Conservation (phyloP, 2,329 filamentous ascomycete species). For the Aureobasidium sp. region DNA sequence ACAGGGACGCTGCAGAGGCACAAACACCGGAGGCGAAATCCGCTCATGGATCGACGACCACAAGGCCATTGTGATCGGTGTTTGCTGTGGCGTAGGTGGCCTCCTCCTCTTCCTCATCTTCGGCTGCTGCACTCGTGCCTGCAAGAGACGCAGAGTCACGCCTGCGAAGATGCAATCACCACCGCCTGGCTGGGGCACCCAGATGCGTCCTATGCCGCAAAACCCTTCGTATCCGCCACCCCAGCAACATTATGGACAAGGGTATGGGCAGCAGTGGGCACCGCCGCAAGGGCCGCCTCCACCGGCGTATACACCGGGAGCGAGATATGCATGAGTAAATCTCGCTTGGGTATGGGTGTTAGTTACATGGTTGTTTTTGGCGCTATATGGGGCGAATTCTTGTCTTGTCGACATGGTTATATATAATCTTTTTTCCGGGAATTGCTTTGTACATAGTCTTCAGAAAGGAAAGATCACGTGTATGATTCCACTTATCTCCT, state of each 20-base stretch:
- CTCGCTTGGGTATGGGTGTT: not conserved
- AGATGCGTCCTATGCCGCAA: slow-evolving; percentile 6
- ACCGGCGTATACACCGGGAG: not conserved
- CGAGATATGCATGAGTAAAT: not conserved
- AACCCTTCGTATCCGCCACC: not conserved
- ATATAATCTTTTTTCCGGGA: not conserved
- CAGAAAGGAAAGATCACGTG: not conserved
- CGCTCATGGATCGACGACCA: slow-evolving; percentile 67
- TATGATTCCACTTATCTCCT: not conserved
- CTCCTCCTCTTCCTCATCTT: slow-evolving; percentile 62
- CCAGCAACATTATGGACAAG: not conserved
- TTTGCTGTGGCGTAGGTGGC: slow-evolving; percentile 62
- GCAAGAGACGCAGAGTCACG: slow-evolving; percentile 30
- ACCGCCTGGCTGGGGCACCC: slow-evolving; percentile 17
- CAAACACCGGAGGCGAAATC: slow-evolving; percentile 61
- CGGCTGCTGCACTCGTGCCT: slow-evolving; percentile 53
- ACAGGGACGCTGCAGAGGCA: slow-evolving; percentile 64
- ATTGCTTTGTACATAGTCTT: not conserved
- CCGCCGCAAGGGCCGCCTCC: not conserved
- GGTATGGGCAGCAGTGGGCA: not conserved
- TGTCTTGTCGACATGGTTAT: too few species aligned
- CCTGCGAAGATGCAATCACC: slow-evolving; percentile 6
- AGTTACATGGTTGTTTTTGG: too few species aligned
- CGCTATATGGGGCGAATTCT: too few species aligned
- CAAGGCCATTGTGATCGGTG: slow-evolving; percentile 73